Conservation (phyloP, 495 filamentous ascomycete genomes). For the Amniculicola lignicola region DNA sequence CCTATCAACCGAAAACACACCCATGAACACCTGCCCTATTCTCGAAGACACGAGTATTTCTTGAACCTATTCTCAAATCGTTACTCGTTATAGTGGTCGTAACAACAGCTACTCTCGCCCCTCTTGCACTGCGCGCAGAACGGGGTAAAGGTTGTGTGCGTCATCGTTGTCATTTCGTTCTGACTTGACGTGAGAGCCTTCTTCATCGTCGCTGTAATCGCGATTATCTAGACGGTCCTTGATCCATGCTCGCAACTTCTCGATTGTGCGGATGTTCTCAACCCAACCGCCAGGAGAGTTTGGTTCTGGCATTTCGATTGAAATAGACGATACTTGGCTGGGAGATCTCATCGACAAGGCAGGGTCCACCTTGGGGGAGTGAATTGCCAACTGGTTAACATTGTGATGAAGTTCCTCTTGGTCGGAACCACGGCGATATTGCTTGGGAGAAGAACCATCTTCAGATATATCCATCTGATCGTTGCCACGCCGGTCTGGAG, state of each 20-base stretch:
- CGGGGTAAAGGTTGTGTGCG: constrained; percentile 36
- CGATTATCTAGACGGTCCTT: constrained; percentile 59
- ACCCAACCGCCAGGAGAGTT: constrained; percentile 70
- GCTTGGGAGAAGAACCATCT: constrained; percentile 47
- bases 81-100: too few relatives aligned
- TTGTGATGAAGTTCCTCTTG: constrained; percentile 28
- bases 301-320: constrained; percentile 23
- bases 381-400: constrained; percentile 32
- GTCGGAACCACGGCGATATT: constrained; percentile 26
- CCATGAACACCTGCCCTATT: neutral
- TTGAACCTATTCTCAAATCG: too few relatives aligned
- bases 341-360: constrained; percentile 34
- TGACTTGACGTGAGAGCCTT: constrained; percentile 8
- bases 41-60: too few relatives aligned
- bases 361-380: constrained; percentile 35
- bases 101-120: constrained; percentile 22
- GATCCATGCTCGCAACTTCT: constrained; percentile 68
- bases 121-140: constrained; percentile 34
- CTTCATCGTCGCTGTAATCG: constrained; percentile 52
- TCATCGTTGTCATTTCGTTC: constrained; percentile 27
- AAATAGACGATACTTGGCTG: constrained; percentile 27
- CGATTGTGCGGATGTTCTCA: constrained; percentile 76
- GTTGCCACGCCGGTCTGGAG: constrained; percentile 39
- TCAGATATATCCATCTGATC: constrained; percentile 58
- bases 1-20: too few relatives aligned